phyloP scores from a whole-genome alignment of 108 stramenopile genomes.

The Craspedostauros australis region DNA sequence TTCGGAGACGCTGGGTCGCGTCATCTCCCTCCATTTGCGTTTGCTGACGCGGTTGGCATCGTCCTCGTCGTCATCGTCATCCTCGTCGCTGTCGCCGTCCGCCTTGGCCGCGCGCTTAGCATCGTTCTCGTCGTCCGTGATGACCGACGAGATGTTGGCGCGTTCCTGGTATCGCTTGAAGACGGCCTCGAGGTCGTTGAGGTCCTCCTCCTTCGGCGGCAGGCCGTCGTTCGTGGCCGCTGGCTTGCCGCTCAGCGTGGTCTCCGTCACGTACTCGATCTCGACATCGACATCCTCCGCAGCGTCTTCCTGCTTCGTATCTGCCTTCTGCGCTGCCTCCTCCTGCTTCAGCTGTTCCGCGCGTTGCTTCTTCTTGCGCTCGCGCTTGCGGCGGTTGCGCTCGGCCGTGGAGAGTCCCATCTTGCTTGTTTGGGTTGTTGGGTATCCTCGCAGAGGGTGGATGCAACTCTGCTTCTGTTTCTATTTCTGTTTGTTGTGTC shows the following conservation, averaged over 20 bases:
- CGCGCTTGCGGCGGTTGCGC: conserved; percentile 75
- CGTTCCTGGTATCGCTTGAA: conserved; percentile 59
- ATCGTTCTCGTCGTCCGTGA: conserved; percentile 38
- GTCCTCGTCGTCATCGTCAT: conserved; percentile 34
- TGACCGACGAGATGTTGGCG: conserved; percentile 30
- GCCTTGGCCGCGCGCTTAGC: background rate
- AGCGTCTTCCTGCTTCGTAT: background rate
- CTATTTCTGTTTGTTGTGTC: too few species aligned
- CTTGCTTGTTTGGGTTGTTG: conserved; percentile 1
- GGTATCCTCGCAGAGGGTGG: too few species aligned
- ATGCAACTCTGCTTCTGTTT: too few species aligned
- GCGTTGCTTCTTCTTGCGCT: conserved; percentile 69
- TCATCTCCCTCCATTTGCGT: conserved; percentile 78
- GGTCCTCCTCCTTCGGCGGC: conserved; percentile 8
- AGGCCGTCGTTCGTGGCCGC: conserved; percentile 7
- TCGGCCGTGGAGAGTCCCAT: conserved; percentile 75
- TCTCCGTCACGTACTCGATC: conserved; percentile 80
- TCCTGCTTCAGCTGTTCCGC: conserved; percentile 29
- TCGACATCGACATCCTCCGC: conserved; percentile 41
- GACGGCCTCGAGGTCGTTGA: conserved; percentile 33
- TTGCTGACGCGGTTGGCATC: conserved; percentile 54
- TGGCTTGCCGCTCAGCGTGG: background rate
- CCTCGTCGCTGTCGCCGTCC: background rate
- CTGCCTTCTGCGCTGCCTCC: conserved; percentile 3
- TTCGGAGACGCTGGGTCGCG: conserved; percentile 91